phyloP scores from a whole-genome alignment of 2,329 filamentous ascomycete genomes.

The Ilyonectria destructans region DNA sequence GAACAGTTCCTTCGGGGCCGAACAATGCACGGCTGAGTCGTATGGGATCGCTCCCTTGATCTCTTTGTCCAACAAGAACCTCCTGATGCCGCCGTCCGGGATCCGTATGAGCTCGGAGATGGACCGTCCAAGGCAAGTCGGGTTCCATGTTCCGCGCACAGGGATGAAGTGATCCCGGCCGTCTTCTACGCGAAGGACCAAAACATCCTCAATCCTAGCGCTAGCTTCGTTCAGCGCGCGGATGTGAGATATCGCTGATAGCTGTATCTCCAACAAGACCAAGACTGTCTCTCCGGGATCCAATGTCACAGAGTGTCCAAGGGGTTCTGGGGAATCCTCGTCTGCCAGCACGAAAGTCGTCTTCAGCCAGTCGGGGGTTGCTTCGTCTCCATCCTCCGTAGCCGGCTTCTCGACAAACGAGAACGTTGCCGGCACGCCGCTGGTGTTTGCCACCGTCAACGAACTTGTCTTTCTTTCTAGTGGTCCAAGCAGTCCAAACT shows the following conservation, averaged over 20 bases:
- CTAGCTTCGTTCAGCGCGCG: slow-evolving; percentile 80
- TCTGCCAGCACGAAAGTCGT: slow-evolving; percentile 72
- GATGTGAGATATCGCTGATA: slow-evolving; percentile 76
- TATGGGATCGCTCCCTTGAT: slow-evolving; percentile 68
- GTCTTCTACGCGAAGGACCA: slow-evolving; percentile 86
- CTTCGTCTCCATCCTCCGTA: slow-evolving; percentile 61
- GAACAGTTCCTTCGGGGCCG: slow-evolving; percentile 91
- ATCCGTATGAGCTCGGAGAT: slow-evolving; percentile 91
- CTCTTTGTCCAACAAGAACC: slow-evolving; percentile 58
- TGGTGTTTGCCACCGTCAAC: slow-evolving; percentile 93
- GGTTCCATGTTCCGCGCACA: slow-evolving; percentile 83
- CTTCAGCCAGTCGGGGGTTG: slow-evolving; percentile 77
- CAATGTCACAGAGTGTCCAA: slow-evolving; percentile 74
- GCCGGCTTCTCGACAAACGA: slow-evolving; percentile 83
- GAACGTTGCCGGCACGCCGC: slow-evolving; percentile 84
- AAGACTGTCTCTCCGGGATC: slow-evolving; percentile 88
- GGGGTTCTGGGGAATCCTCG: slow-evolving; percentile 50
- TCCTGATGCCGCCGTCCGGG: slow-evolving; percentile 84
- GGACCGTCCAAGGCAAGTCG: slow-evolving; percentile 86
- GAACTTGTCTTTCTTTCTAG: slow-evolving; percentile 76
- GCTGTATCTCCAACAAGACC: slow-evolving; percentile 77
- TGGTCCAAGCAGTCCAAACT: slow-evolving; percentile 85
- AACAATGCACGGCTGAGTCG: slow-evolving; percentile 77
- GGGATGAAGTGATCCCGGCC: slow-evolving; percentile 95
- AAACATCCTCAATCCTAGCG: slow-evolving; percentile 83